phyloP scores from a whole-genome alignment of 345 rosid genomes.

The Melaleuca quinquenervia region DNA sequence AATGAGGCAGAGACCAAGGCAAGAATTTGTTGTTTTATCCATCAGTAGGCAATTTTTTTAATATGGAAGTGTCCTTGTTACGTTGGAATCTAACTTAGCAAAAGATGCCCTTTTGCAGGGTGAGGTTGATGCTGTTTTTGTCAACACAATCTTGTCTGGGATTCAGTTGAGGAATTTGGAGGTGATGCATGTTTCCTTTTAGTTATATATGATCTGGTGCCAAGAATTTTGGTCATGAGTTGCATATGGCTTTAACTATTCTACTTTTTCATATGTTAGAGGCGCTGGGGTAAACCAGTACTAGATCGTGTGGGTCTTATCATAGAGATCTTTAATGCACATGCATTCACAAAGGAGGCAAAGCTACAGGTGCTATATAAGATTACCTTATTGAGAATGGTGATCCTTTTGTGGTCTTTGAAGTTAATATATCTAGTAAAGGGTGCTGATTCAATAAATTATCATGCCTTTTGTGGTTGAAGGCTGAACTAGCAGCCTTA shows the following conservation, averaged over 20 bases:
- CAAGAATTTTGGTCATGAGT: not conserved
- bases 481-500: slow-evolving; percentile 92
- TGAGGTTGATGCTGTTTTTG: slow-evolving; percentile 82
- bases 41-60: not conserved
- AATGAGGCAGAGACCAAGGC: slow-evolving; percentile 64
- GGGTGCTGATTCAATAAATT: not conserved
- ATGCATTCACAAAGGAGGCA: slow-evolving; percentile 90
- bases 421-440: not conserved
- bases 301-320: slow-evolving; percentile 90
- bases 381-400: not conserved
- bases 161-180: slow-evolving; percentile 90
- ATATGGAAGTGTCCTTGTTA: not conserved
- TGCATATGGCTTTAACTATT: not conserved
- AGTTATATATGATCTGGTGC: not conserved
- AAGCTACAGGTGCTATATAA: slow-evolving; percentile 61
- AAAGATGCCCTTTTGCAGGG: slow-evolving; percentile 24
- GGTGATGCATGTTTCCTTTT: slow-evolving; percentile 20
- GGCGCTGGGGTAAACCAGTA: slow-evolving; percentile 70
- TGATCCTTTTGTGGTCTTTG: not conserved
- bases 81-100: not conserved
- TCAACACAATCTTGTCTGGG: slow-evolving; percentile 61
- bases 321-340: slow-evolving; percentile 92
- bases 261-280: slow-evolving; percentile 19
- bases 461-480: slow-evolving; percentile 5
- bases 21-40: slow-evolving; percentile 1